phyloP scores from a whole-genome alignment of 169 alveolate species.

The Besnoitia besnoiti region DNA sequence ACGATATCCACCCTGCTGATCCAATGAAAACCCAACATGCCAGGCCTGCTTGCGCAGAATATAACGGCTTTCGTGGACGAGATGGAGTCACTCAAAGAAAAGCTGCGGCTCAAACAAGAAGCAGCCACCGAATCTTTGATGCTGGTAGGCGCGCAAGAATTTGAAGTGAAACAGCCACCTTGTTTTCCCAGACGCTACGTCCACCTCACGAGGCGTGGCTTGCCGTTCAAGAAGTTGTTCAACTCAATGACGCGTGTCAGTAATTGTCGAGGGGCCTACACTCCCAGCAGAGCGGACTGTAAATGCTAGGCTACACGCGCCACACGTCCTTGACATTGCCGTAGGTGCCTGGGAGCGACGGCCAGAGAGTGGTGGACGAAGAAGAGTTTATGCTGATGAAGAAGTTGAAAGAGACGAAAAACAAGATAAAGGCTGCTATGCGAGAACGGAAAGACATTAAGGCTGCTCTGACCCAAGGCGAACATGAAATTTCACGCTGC shows the following conservation, averaged over 20 bases:
- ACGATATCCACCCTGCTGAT: too few relatives aligned
- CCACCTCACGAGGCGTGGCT: too few relatives aligned
- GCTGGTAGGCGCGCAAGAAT: neutral
- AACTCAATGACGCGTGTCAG: too few relatives aligned
- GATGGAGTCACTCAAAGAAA: conserved; percentile 22
- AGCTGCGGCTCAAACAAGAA: conserved; percentile 10
- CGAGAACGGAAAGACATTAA: neutral
- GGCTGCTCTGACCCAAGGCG: conserved; percentile 36
- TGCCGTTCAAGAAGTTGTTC: too few relatives aligned
- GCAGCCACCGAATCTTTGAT: neutral
- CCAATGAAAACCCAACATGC: too few relatives aligned
- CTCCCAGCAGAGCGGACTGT: too few relatives aligned
- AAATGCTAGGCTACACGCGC: too few relatives aligned
- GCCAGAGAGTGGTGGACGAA: conserved; percentile 63
- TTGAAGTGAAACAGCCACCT: too few relatives aligned
- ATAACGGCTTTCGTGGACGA: neutral
- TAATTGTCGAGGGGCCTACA: too few relatives aligned
- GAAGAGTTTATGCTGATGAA: conserved; percentile 70
- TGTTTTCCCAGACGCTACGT: too few relatives aligned
- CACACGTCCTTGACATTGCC: too few relatives aligned
- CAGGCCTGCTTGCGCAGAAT: too few relatives aligned
- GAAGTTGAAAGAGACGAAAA: conserved; percentile 54
- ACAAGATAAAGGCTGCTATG: conserved; percentile 23
- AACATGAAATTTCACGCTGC: conserved; percentile 24
- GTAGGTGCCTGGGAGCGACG: conserved; percentile 43